Evolutionary conservation across 106 monocot species (phyloP).

Genomic region (Posidonia australis): DNA sequence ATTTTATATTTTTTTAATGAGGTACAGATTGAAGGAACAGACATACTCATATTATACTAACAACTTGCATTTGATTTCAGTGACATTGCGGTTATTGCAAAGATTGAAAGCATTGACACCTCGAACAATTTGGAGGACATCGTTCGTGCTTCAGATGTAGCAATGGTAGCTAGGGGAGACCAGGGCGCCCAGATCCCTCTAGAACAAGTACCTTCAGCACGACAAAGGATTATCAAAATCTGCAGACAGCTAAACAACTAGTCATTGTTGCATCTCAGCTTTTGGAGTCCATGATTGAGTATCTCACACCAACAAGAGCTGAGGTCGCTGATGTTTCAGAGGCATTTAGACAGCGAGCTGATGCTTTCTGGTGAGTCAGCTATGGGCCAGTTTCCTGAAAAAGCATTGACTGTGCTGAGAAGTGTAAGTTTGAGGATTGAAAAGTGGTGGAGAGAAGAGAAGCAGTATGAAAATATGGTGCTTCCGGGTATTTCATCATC

Average conservation of each 20-base stretch:
- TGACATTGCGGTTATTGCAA: conserved; percentile 83
- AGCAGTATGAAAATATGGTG: conserved; percentile 41
- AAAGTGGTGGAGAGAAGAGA: conserved; percentile 96
- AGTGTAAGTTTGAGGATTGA: conserved; percentile 92
- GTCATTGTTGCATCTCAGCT: conserved; percentile 96
- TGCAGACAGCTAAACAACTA: conserved; percentile 95
- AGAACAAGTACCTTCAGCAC: conserved; percentile 84
- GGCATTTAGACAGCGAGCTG: conserved; percentile 78
- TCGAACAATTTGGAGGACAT: conserved; percentile 88
- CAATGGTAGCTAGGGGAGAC: conserved; percentile 98
- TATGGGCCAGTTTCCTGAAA: conserved; percentile 90
- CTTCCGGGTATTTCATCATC: conserved; percentile 72
- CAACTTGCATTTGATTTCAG: conserved; percentile 22
- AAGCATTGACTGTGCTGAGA: conserved; percentile 77
- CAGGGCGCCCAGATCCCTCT: conserved; percentile 95
- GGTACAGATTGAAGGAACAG: background rate
- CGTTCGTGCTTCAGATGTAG: conserved; percentile 83
- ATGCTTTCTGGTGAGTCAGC: conserved; percentile 99
- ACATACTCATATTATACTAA: background rate
- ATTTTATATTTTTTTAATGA: too few species aligned
- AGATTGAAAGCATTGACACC: conserved; percentile 90
- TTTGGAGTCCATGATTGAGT: conserved; percentile 98
- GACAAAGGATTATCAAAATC: conserved; percentile 62
- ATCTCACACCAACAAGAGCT: conserved; percentile 94
- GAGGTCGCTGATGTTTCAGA: conserved; percentile 99